Base-by-base conservation (phyloP, 208 protist species). In the Phytomonas sp. region DNA sequence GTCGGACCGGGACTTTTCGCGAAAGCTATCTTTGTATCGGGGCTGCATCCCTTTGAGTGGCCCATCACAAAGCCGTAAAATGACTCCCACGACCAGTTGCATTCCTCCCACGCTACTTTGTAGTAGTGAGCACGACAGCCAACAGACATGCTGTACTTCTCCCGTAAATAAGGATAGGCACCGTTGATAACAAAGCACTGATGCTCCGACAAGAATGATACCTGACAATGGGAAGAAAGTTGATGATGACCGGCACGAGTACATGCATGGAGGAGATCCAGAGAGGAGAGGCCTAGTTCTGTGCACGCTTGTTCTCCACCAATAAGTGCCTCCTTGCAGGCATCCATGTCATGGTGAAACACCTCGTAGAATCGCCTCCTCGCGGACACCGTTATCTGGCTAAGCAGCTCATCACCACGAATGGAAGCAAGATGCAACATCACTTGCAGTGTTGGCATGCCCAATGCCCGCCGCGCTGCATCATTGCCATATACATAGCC, bases 131-230 rank as follows among this genome's bases (percentile, higher is more conserved):
- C 72, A n/a, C 73, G 68, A 28, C 8, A 78, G 33, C 60, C 65
- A 66, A 61, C 66, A 65, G 60, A 75, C 71, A 62, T 77, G 72
- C 61, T 73, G 76, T 89, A 90, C 37, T 61, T 75, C 62, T 80
- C 79, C 26, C 78, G 64, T 36, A 89, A 17, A 62, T 82, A 75
- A 31, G 83, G 79, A 53, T 87, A 79, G 70, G 91, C 88, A 13
- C 90, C 90, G 70, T 96, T 96, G 51, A 93, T 66, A 15, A 96
- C 79, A 72, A 81, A 93, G 23, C 76, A 62, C 23, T 79, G 66
- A 53, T 84, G 73, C 20, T 34, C 43, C 0, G 66, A 60, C 23
- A 94, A 65, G 62, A 78, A 81, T 23, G 80, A 87, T 29, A 82
- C 68, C 73, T 83, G 78, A 67, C 77, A 87, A 20, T 75, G 43